A percentile compares a stretch with the other conserved stretches of the same genome.
These are phyloP conservation scores for Diaporthe vaccinii DNA, from an alignment of 2,329 filamentous ascomycete species.

Conservation along the genomic window DNA sequence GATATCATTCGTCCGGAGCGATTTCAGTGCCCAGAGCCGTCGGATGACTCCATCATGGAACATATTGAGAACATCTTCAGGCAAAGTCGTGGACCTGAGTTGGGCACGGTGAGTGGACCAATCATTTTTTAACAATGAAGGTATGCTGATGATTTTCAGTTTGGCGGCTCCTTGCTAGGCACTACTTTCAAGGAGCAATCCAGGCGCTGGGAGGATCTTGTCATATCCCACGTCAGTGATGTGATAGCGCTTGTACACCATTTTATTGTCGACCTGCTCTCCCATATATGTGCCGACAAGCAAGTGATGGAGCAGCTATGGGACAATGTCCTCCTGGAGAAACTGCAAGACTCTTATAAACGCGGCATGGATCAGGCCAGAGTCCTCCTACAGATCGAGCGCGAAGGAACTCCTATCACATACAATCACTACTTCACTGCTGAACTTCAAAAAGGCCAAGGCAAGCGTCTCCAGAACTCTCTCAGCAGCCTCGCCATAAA, in stretches of 20 bases:
- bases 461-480: constrained; percentile 42
- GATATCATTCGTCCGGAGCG: constrained; percentile 48
- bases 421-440: constrained; percentile 67
- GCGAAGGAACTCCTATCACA: constrained; percentile 60
- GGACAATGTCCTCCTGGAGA: constrained; percentile 58
- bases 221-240: constrained; percentile 63
- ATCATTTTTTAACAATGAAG: constrained; percentile 49
- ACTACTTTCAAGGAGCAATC: constrained; percentile 67
- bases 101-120: constrained; percentile 64
- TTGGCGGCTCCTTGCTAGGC: constrained; percentile 56
- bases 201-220: constrained; percentile 64
- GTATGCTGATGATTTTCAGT: constrained; percentile 46
- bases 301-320: constrained; percentile 59
- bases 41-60: constrained; percentile 53
- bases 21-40: constrained; percentile 41
- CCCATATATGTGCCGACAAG: constrained; percentile 57
- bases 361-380: constrained; percentile 61
- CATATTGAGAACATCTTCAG: constrained; percentile 60
- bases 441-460: constrained; percentile 48
- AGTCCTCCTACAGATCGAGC: constrained; percentile 68
- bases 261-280: constrained; percentile 63
- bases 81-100: constrained; percentile 64
- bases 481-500: constrained; percentile 39
- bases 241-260: constrained; percentile 64
- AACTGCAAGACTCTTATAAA: constrained; percentile 60